Evolutionary conservation across 106 monocot species (phyloP), one percentile per base, ranked within the genome.

Genomic region (Allium sativum): DNA sequence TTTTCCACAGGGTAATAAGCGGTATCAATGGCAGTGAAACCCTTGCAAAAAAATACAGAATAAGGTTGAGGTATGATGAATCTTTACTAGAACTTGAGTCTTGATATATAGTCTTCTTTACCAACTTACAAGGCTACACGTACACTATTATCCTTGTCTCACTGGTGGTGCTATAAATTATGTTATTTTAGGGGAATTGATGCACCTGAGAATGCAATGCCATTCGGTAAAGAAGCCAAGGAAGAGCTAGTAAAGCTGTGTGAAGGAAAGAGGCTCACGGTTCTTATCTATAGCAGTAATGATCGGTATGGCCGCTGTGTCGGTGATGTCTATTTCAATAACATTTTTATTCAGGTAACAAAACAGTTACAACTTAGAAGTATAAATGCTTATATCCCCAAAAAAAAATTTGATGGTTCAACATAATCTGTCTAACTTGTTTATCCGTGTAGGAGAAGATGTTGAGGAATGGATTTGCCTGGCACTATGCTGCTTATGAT

Each of bases 401-500:
- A 31, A 31, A 31, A 31, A 31, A 31, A 31, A n/a, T n/a, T n/a
- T n/a, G n/a, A n/a, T n/a, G n/a, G 31, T 31, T 31, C 4, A 31
- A 31, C 2, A 31, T 31, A 31, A 31, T 31, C 31, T 3, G 31
- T 31, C 31, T 31, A 31, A 31, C 31, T 1, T 31, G 0, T 31
- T 31, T 31, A 5, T 31, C 5, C 31, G 5, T 31, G 5, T 31
- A 96, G 96, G 96, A 91, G 66, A 66, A 65, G 60, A 91, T 96
- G 96, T 70, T 96, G 55, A 87, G 73, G 70, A 76, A 20, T 56
- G 91, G 91, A 8, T 79, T 61, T 59, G 87, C 87, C 12, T 96
- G 96, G 96, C 96, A 96, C 64, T 96, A 96, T 44, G 20, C 41
- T 19, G 84, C 87, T 53, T 96, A 96, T 21, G 91, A 96, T 58